Evolutionary conservation across 768 basidiomycete species (phyloP).

Genomic region (Boletus coccyginus): DNA sequence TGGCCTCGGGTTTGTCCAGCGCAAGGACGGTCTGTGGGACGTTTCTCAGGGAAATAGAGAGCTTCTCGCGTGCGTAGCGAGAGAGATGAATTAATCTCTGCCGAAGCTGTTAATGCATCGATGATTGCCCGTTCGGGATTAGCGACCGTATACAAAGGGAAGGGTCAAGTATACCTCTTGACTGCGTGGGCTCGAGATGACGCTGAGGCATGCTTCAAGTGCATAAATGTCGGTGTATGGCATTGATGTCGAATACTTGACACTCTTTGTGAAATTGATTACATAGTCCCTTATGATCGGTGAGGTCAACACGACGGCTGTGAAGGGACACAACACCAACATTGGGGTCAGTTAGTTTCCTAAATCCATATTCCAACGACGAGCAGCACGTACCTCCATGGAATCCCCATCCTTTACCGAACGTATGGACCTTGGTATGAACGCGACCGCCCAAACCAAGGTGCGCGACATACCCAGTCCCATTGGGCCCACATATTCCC

Average conservation of each 20-base stretch:
- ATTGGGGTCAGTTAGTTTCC: background rate
- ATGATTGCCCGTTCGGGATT: background rate
- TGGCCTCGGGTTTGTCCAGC: too few species aligned
- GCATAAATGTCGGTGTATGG: conserved; percentile 9
- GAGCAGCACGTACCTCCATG: conserved; percentile 13
- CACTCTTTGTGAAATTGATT: conserved; percentile 16
- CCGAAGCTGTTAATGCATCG: conserved; percentile 16
- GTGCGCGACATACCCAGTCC: too few species aligned
- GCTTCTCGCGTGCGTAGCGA: too few species aligned
- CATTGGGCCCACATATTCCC: too few species aligned
- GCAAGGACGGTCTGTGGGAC: too few species aligned
- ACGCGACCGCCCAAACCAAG: too few species aligned
- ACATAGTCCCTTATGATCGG: conserved; percentile 19
- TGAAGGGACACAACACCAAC: background rate
- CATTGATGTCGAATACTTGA: conserved; percentile 22
- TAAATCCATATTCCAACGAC: too few species aligned
- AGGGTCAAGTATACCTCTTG: conserved; percentile 16
- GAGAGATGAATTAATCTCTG: background rate
- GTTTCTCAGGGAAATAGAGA: too few species aligned
- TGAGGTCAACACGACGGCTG: conserved; percentile 21
- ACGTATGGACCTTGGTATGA: too few species aligned
- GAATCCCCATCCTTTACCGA: background rate
- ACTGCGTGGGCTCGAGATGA: conserved; percentile 12
- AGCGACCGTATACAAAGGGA: background rate
- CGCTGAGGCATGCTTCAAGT: conserved; percentile 43